These are phyloP conservation scores for Pseudogymnoascus sp. DNA, from an alignment of 2,329 filamentous ascomycete species.

Conservation along the genomic window DNA sequence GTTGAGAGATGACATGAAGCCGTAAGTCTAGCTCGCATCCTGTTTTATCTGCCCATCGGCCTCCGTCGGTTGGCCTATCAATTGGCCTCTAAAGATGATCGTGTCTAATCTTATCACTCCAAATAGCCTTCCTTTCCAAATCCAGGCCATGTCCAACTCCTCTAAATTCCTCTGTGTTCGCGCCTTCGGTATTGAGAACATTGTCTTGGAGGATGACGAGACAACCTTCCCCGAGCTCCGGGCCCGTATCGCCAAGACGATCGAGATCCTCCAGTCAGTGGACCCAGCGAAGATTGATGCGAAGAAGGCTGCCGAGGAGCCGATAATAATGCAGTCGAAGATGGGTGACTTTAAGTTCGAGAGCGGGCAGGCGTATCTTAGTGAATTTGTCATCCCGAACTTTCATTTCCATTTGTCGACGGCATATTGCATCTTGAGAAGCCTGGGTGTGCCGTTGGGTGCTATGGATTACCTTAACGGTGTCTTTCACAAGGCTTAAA, in stretches of 20 bases:
- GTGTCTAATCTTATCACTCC: background rate
- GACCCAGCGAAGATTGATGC: conserved; percentile 21
- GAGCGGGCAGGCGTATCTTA: conserved; percentile 31
- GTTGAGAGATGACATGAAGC: conserved; percentile 39
- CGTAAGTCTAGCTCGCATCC: conserved; percentile 12
- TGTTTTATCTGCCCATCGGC: background rate
- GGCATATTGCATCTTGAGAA: conserved; percentile 42
- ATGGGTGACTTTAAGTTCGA: conserved; percentile 4
- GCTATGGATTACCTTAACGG: conserved; percentile 37
- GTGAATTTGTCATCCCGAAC: conserved; percentile 36
- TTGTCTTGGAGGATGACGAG: conserved; percentile 33
- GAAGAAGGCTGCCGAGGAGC: background rate
- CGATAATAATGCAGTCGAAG: background rate
- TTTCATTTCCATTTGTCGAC: conserved; percentile 43
- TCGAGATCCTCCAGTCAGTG: conserved; percentile 36
- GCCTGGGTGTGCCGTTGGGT: conserved; percentile 40
- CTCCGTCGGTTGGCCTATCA: too few relatives aligned
- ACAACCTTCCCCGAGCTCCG: conserved; percentile 40
- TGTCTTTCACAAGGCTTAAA: conserved; percentile 6
- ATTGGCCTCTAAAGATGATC: background rate
- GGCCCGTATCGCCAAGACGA: conserved; percentile 36
- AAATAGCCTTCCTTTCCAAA: background rate
- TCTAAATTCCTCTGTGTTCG: conserved; percentile 18
- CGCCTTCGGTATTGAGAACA: conserved; percentile 27
- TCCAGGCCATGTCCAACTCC: background rate